These are phyloP conservation scores for Ricinus communis DNA, from an alignment of 345 rosid genomes.

Conservation along the genomic window DNA sequence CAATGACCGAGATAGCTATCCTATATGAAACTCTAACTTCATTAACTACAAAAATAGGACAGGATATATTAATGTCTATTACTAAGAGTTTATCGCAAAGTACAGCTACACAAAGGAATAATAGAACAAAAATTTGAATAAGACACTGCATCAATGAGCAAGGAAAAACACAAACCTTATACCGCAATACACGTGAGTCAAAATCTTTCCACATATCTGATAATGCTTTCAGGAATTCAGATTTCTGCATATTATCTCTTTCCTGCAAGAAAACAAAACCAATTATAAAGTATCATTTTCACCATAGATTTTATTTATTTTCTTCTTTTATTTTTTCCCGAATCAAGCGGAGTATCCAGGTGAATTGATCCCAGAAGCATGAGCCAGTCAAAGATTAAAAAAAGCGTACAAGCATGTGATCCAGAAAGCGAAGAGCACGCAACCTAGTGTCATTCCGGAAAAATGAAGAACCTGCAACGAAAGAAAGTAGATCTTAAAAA, in stretches of 20 bases:
- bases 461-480: slow-evolving; percentile 72
- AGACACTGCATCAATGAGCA: neutral
- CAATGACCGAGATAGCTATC: neutral
- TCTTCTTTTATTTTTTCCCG: neutral
- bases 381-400: slow-evolving; percentile 19
- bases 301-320: neutral
- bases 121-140: slow-evolving; percentile 4
- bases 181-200: slow-evolving; percentile 92
- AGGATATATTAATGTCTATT: neutral
- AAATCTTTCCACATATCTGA: slow-evolving; percentile 99
- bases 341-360: slow-evolving; percentile 15
- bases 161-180: slow-evolving; percentile 63
- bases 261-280: slow-evolving; percentile 50
- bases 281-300: slow-evolving; percentile 13
- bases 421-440: slow-evolving; percentile 99
- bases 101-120: neutral
- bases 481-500: slow-evolving; percentile 18
- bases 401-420: slow-evolving; percentile 89
- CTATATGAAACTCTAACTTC: neutral
- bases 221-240: slow-evolving; percentile 96
- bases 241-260: slow-evolving; percentile 95
- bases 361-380: slow-evolving; percentile 13
- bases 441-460: slow-evolving; percentile 89
- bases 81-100: neutral
- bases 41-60: neutral